Evolutionary conservation across 2,329 filamentous ascomycete genomes (phyloP).

Genomic region (Stagonosporopsis rhizophila): DNA sequence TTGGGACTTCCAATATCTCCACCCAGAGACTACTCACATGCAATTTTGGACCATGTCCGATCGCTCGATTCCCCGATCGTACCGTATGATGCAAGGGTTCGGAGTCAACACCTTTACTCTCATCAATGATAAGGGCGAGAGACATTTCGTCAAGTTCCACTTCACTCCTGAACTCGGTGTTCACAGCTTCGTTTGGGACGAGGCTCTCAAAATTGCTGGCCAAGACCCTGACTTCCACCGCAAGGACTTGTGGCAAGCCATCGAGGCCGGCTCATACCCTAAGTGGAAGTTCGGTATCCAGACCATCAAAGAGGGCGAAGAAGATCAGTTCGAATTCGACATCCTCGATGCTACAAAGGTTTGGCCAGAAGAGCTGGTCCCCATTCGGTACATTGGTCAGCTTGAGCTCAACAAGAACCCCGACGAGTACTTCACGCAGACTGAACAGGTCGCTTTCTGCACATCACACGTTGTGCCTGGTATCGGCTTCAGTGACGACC

Average conservation of each 20-base stretch:
- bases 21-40: slow-evolving; percentile 79
- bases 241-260: slow-evolving; percentile 77
- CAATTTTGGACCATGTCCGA: slow-evolving; percentile 82
- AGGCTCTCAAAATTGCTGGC: slow-evolving; percentile 71
- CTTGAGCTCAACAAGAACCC: slow-evolving; percentile 80
- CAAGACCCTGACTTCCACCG: slow-evolving; percentile 80
- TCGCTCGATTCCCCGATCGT: slow-evolving; percentile 74
- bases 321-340: slow-evolving; percentile 84
- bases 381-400: slow-evolving; percentile 79
- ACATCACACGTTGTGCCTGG: slow-evolving; percentile 81
- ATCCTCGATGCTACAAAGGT: slow-evolving; percentile 85
- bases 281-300: slow-evolving; percentile 88
- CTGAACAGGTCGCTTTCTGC: slow-evolving; percentile 83
- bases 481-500: slow-evolving; percentile 79
- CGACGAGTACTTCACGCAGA: slow-evolving; percentile 83
- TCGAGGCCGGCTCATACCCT: slow-evolving; percentile 73
- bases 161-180: slow-evolving; percentile 78
- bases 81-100: slow-evolving; percentile 86
- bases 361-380: slow-evolving; percentile 80
- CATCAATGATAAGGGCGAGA: slow-evolving; percentile 70
- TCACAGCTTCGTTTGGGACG: slow-evolving; percentile 80
- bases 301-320: slow-evolving; percentile 71
- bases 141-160: slow-evolving; percentile 79
- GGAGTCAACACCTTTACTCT: slow-evolving; percentile 82
- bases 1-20: slow-evolving; percentile 73